Base-by-base conservation (phyloP, 768 basidiomycete genomes). In the Russula vinacea region DNA sequence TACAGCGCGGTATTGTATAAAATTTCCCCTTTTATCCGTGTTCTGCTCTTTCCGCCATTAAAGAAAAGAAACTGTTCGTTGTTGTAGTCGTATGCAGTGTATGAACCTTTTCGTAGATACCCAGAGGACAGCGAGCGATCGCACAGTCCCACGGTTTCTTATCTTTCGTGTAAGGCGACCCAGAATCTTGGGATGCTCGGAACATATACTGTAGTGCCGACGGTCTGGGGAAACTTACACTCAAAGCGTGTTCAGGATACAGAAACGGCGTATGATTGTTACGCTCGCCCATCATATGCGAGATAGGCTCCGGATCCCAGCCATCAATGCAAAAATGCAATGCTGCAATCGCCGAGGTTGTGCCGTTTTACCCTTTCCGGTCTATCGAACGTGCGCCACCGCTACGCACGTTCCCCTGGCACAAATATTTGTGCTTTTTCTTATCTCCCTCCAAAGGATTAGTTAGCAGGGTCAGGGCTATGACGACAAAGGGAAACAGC, bases 401-500 rank as follows among this genome's bases (percentile, higher is more conserved):
- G 29, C 29, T 29, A 29, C 29, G 29, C 29, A 29, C 29, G 29
- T 29, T 29, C 29, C 29, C 29, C 29, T 29, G 29, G 29, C 2
- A 29, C 29, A 29, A 29, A 29, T 29, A 29, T 29, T 29, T 29
- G 29, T 29, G 5, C 29, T 29, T 61, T 54, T 60, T 33, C 64
- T 65, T 65, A 65, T 65, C 63, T 47, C 64, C 33, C n/a, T 3
- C 14, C 14, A 19, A 17, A 24, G 29, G 52, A 33, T 40, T 50
- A 33, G 24, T 40, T 50, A 33, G 24, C 40, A 54, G 59, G 64
- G 33, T 45, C 35, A 56, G 55, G 64, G 64, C 53, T 16, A 65
- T 65, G 64, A 65, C 64, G 64, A 64, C 45, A 24, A 52, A 50
- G n/a, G 56, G 17, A n/a, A 1, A 26, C 26, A 29, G 11, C 44